Evolutionary conservation across 2,329 filamentous ascomycete genomes (phyloP).

Genomic region (Nigrospora osmanthi): DNA sequence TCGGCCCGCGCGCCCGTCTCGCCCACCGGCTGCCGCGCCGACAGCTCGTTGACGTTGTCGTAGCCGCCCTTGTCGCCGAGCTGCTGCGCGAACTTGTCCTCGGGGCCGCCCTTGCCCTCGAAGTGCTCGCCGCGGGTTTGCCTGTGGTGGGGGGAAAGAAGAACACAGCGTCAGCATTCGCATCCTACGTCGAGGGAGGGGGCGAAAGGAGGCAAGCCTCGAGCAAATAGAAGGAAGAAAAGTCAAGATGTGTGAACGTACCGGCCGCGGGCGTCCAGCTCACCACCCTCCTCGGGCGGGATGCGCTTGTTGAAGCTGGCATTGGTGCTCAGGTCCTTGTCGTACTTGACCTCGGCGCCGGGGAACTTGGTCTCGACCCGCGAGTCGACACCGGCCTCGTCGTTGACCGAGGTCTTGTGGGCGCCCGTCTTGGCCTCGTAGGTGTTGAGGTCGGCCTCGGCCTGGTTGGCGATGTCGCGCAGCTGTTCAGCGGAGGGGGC

Average conservation of each 20-base stretch:
- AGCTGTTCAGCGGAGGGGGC: constrained; percentile 23
- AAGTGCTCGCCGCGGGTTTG: constrained; percentile 35
- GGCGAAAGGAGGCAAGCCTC: neutral
- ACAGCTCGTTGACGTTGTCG: constrained; percentile 22
- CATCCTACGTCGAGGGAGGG: neutral
- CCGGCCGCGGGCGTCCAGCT: constrained; percentile 35
- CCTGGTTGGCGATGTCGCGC: constrained; percentile 33
- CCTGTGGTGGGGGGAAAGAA: constrained; percentile 14
- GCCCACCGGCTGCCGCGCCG: constrained; percentile 6
- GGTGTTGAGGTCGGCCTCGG: constrained; percentile 39
- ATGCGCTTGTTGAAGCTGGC: constrained; percentile 36
- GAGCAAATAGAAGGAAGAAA: neutral
- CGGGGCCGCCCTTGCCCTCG: constrained; percentile 33
- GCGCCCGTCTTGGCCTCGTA: constrained; percentile 39
- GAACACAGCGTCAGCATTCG: neutral
- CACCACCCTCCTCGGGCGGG: constrained; percentile 35
- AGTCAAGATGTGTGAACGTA: constrained; percentile 13
- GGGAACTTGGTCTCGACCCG: constrained; percentile 34
- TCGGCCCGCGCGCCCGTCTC: constrained; percentile 14
- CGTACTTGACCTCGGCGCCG: constrained; percentile 28
- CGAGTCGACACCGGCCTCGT: constrained; percentile 34
- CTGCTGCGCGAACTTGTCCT: constrained; percentile 26
- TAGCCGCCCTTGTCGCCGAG: constrained; percentile 23
- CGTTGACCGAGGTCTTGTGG: constrained; percentile 26
- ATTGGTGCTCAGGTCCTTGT: constrained; percentile 36